phyloP scores from a whole-genome alignment of 148 eudicot genomes.

The Talinum fruticosum region DNA sequence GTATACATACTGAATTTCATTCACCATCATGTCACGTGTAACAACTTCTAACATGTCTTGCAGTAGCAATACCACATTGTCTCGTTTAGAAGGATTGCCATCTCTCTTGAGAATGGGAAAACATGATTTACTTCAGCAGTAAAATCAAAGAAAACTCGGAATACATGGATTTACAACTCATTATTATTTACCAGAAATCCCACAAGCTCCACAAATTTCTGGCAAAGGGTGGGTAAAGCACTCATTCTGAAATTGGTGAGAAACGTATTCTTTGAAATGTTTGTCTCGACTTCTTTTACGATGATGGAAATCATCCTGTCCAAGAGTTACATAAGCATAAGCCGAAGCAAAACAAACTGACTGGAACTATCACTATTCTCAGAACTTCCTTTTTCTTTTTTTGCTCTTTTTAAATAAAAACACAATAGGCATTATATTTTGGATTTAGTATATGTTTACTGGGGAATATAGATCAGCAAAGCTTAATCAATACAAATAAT shows the following conservation, averaged over 20 bases:
- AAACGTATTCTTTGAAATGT: conserved; percentile 59
- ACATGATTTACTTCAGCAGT: conserved; percentile 11
- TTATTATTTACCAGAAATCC: conserved; percentile 63
- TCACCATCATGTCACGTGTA: conserved; percentile 95
- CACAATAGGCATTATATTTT: neutral
- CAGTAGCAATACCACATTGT: conserved; percentile 66
- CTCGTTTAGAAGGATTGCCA: conserved; percentile 57
- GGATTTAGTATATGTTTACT: neutral
- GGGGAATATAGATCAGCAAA: neutral
- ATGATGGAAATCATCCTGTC: conserved; percentile 78
- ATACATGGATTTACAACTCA: neutral
- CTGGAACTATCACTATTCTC: neutral
- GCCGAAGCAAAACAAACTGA: neutral
- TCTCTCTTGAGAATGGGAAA: conserved; percentile 58
- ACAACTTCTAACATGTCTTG: conserved; percentile 95
- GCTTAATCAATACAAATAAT: no score
- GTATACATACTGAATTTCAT: conserved; percentile 58
- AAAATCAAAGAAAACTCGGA: neutral
- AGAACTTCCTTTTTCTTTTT: neutral
- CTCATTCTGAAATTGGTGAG: conserved; percentile 79
- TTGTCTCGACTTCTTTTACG: conserved; percentile 72
- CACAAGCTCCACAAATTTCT: conserved; percentile 75
- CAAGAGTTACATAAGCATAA: conserved; percentile 12
- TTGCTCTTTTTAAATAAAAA: neutral
- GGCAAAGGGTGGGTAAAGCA: conserved; percentile 67